Evolutionary conservation across 331 rosid species (phyloP).

Genomic region (Cydonia oblonga): DNA sequence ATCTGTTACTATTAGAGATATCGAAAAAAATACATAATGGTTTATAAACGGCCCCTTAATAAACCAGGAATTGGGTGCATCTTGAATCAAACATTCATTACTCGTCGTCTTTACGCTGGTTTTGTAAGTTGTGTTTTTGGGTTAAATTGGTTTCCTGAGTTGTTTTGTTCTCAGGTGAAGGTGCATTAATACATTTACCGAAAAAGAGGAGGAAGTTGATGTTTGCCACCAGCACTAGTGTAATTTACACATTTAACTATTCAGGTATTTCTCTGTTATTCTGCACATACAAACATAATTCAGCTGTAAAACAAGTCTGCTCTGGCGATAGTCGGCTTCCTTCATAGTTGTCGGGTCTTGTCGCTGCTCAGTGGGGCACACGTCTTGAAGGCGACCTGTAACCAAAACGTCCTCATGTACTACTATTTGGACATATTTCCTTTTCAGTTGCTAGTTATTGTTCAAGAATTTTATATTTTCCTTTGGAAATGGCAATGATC

Average conservation of each 20-base stretch:
- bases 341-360: conserved; percentile 38
- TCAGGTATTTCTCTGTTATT: not conserved
- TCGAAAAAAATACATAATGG: too few relatives aligned
- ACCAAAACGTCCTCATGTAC: not conserved
- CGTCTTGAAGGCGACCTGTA: conserved; percentile 87
- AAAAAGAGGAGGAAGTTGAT: not conserved
- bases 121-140: too few relatives aligned
- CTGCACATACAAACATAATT: not conserved
- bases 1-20: too few relatives aligned
- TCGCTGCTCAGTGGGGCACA: conserved; percentile 30
- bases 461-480: not conserved
- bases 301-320: not conserved
- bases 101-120: not conserved
- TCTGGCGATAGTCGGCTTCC: not conserved
- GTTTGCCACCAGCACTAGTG: not conserved
- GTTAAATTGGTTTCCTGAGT: too few relatives aligned
- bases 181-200: too few relatives aligned
- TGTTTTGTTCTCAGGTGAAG: too few relatives aligned
- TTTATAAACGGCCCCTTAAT: not conserved
- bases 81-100: not conserved
- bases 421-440: not conserved
- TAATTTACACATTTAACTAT: conserved; percentile 11
- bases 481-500: not conserved
- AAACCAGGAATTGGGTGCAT: not conserved
- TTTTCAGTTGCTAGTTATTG: not conserved